Evolutionary conservation across 2,329 filamentous ascomycete species (phyloP).

Genomic region (Talaromyces sp.): DNA sequence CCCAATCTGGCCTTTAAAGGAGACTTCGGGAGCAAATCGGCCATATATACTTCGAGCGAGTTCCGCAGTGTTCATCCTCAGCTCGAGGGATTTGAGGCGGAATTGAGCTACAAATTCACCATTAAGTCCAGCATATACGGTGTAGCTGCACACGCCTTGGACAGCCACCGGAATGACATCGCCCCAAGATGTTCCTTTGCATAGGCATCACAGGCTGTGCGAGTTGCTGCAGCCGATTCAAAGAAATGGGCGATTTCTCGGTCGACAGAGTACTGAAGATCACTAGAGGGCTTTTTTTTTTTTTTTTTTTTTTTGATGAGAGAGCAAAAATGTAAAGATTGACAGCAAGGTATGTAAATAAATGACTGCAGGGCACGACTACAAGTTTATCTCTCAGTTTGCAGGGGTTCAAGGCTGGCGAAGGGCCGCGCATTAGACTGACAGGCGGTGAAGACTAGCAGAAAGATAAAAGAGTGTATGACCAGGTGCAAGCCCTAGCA

Average conservation of each 20-base stretch:
- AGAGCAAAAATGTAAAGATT: no score
- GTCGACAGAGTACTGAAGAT: conserved; percentile 13
- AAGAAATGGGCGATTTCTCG: conserved; percentile 18
- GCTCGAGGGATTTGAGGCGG: conserved; percentile 29
- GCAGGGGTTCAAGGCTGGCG: no score
- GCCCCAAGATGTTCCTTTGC: conserved; percentile 26
- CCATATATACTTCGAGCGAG: conserved; percentile 29
- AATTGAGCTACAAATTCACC: conserved; percentile 34
- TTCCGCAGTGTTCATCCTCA: conserved; percentile 26
- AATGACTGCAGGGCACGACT: no score
- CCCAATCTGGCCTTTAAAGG: conserved; percentile 25
- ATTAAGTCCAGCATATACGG: conserved; percentile 32
- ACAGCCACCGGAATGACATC: conserved; percentile 27
- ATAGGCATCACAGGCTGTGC: conserved; percentile 16
- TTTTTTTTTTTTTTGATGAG: no score
- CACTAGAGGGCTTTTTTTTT: conserved; percentile 4
- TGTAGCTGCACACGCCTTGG: conserved; percentile 37
- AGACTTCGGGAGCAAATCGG: conserved; percentile 21
- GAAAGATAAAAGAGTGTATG: no score
- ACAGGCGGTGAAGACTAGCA: neutral
- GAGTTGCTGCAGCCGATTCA: conserved; percentile 15
- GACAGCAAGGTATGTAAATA: no score
- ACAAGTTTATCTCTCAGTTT: no score
- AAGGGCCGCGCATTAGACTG: neutral
- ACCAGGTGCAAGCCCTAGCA: no score